phyloP scores from a whole-genome alignment of 2,329 filamentous ascomycete genomes.

The Celoporthe dispersa region DNA sequence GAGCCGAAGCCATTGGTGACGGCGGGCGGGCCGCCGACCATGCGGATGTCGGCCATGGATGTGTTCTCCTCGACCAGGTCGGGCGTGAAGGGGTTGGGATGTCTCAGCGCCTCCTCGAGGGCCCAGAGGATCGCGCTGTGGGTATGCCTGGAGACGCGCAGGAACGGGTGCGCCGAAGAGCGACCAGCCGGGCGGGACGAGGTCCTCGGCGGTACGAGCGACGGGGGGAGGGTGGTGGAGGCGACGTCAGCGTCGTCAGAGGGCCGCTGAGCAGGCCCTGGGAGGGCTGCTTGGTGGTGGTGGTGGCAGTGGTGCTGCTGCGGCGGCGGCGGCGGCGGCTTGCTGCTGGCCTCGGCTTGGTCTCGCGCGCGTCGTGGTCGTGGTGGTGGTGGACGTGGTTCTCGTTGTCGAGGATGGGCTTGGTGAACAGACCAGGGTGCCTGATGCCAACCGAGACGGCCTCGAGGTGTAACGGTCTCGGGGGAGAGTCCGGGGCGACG shows the following conservation, averaged over 20 bases:
- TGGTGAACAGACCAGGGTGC: constrained; percentile 46
- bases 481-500: constrained; percentile 36
- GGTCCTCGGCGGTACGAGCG: constrained; percentile 36
- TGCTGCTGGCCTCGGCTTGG: constrained; percentile 8
- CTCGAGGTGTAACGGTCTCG: constrained; percentile 43
- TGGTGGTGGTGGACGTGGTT: not conserved
- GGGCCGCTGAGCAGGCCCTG: constrained; percentile 53
- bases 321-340: constrained; percentile 32
- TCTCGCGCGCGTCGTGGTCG: not conserved
- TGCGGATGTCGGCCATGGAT: constrained; percentile 82
- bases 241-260: constrained; percentile 39
- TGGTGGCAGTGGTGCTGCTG: constrained; percentile 38
- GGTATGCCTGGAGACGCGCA: constrained; percentile 79
- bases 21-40: constrained; percentile 59
- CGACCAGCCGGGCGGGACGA: constrained; percentile 38
- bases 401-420: constrained; percentile 35
- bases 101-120: constrained; percentile 86
- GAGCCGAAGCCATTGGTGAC: constrained; percentile 60
- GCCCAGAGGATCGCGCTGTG: constrained; percentile 90
- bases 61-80: constrained; percentile 88
- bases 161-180: constrained; percentile 50
- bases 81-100: constrained; percentile 80
- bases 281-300: constrained; percentile 51
- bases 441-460: constrained; percentile 54
- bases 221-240: constrained; percentile 40